These are phyloP conservation scores for Mycena polygramma DNA, from an alignment of 768 basidiomycete species.

Conservation along the genomic window DNA sequence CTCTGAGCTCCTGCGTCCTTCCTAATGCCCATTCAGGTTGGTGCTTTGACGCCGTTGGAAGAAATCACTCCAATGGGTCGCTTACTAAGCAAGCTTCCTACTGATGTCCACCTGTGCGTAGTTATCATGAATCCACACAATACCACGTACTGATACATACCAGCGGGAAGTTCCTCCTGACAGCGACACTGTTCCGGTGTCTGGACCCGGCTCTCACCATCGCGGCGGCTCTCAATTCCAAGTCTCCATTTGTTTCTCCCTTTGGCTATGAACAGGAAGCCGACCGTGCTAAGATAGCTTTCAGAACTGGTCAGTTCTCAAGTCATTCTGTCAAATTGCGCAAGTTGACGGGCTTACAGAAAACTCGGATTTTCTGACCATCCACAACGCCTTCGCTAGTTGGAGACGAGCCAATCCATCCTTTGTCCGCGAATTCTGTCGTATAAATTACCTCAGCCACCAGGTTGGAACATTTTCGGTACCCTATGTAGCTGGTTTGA, in stretches of 20 bases:
- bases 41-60: conserved; percentile 86
- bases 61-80: conserved; percentile 96
- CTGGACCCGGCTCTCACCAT: conserved; percentile 98
- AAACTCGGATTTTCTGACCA: conserved; percentile 94
- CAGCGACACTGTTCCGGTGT: conserved; percentile 87
- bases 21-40: conserved; percentile 64
- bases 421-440: conserved; percentile 82
- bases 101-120: conserved; percentile 81
- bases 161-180: conserved; percentile 85
- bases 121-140: no score
- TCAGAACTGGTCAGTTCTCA: conserved; percentile 73
- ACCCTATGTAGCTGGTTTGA: conserved; percentile 12
- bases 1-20: conserved; percentile 1
- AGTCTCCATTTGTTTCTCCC: conserved; percentile 93
- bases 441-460: conserved; percentile 83
- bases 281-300: conserved; percentile 83
- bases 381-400: conserved; percentile 89
- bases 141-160: background rate
- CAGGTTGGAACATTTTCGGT: conserved; percentile 61
- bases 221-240: conserved; percentile 91
- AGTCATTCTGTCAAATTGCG: background rate
- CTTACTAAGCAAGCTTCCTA: conserved; percentile 90
- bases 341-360: conserved; percentile 58
- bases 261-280: conserved; percentile 91
- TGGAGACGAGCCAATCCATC: conserved; percentile 84